phyloP scores from a whole-genome alignment of 352 stramenopile species.

The Globisporangium yorkense region DNA sequence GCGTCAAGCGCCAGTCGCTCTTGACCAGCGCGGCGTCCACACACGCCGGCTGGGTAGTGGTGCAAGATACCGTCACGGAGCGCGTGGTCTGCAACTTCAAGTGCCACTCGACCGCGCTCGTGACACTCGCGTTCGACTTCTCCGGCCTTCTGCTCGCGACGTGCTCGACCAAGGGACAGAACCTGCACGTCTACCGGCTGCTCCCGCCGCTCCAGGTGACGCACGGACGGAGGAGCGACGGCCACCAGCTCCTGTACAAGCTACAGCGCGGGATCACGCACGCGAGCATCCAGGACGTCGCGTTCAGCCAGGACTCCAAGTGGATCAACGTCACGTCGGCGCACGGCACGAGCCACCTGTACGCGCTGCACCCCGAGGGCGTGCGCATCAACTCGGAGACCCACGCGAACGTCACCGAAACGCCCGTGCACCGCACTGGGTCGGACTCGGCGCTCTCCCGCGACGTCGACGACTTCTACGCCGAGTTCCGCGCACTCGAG shows the following conservation, averaged over 20 bases:
- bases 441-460: conserved; percentile 16
- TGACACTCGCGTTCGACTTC: conserved; percentile 70
- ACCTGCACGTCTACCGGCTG: conserved; percentile 79
- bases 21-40: conserved; percentile 13
- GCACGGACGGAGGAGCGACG: conserved; percentile 4
- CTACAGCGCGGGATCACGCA: conserved; percentile 85
- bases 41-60: conserved; percentile 51
- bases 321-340: conserved; percentile 84
- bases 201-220: conserved; percentile 42
- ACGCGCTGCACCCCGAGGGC: conserved; percentile 72
- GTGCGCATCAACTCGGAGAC: conserved; percentile 60
- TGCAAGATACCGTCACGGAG: conserved; percentile 61
- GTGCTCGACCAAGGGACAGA: conserved; percentile 81
- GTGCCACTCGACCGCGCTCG: conserved; percentile 66
- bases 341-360: conserved; percentile 83
- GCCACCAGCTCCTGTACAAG: conserved; percentile 74
- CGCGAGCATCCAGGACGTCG: conserved; percentile 76
- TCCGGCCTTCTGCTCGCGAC: conserved; percentile 72
- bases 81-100: conserved; percentile 67
- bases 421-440: conserved; percentile 11
- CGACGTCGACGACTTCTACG: conserved; percentile 72
- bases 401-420: conserved; percentile 37
- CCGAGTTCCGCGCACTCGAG: conserved; percentile 53
- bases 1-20: conserved; percentile 12
- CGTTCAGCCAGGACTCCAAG: conserved; percentile 79